Evolutionary conservation across 768 basidiomycete species (phyloP), one percentile per base, ranked within the genome.

Genomic region (Boletus subparvulus): DNA sequence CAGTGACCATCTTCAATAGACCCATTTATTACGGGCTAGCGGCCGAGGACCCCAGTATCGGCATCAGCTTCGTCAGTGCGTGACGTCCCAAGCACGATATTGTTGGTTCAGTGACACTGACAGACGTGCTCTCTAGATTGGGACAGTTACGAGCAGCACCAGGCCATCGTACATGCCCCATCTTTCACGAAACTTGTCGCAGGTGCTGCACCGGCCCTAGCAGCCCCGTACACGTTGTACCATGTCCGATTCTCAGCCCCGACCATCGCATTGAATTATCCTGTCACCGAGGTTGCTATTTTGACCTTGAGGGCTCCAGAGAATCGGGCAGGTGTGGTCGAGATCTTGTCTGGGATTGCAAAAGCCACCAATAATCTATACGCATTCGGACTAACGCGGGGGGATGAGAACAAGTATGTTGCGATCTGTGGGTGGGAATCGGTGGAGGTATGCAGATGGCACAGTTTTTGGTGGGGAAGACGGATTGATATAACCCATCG

Each of bases 221-320:
- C 47, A 14, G 9, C 17, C 16, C 13, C 19, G 3, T 9, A 24
- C 14, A 44, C 58, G 33, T 41, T 46, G 53, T 46, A 55, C 47
- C 60, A 61, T 33, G 56, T 50, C 30, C 35, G 44, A 17, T n/a
- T 49, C 17, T 39, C 47, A 17, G 36, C 13, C 2, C 47, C 36
- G 7, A 21, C 54, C 1, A 47, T 48, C 37, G 61, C 52, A 14
- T 39, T 63, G 6, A 21, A 49, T 8, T 24, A 32, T 9, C 62
- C 60, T 10, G 42, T 61, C 26, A 59, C 56, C 1, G 54, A 61
- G n/a, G 30, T 63, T 26, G 30, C 45, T 12, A n/a, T 59, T 19
- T 16, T 58, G 14, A 59, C 50, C 1, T 36, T 62, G 46, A 63
- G 53, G 36, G 28, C 33, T 28, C 49, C 56, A 14, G 51, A 43